Percentiles rank a stretch among this genome's conserved stretches.
Conservation (phyloP, 257 asterid genomes). For the Nicotiana otophora region DNA sequence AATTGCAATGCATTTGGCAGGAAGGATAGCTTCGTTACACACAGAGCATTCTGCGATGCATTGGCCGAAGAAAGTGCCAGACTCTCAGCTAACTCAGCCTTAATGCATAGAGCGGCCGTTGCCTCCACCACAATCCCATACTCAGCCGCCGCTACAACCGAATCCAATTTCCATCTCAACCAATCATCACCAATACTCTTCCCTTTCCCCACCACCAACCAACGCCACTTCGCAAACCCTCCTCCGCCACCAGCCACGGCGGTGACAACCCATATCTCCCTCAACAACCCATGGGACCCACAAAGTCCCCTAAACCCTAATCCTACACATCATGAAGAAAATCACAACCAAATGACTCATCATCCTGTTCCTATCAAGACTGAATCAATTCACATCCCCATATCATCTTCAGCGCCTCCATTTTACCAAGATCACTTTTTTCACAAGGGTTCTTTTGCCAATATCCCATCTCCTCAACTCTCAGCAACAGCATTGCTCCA, state of each 20-base stretch:
- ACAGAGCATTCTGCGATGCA: conserved; percentile 90
- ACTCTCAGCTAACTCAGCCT: conserved; percentile 56
- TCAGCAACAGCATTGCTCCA: conserved; percentile 81
- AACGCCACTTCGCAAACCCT: conserved; percentile 23
- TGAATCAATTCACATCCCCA: conserved; percentile 38
- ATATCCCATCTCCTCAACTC: conserved; percentile 30
- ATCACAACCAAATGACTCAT: neutral
- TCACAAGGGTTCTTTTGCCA: conserved; percentile 10
- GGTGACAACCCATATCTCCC: conserved; percentile 23
- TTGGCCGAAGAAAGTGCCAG: conserved; percentile 87
- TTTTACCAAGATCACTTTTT: conserved; percentile 29
- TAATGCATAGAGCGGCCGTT: neutral
- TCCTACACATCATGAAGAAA: conserved; percentile 11
- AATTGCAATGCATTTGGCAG: conserved; percentile 24
- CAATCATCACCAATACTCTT: conserved; percentile 22
- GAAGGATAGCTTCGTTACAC: conserved; percentile 84
- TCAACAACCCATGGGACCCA: conserved; percentile 16
- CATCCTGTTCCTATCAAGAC: conserved; percentile 29
- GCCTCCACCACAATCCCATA: conserved; percentile 15
- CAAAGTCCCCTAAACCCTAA: conserved; percentile 27
- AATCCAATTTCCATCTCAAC: conserved; percentile 29
- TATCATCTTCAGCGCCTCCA: conserved; percentile 18
- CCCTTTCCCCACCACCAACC: conserved; percentile 24
- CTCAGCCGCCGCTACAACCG: conserved; percentile 19
- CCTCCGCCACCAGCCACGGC: conserved; percentile 8